Evolutionary conservation across 768 basidiomycete species (phyloP).

Genomic region (Lentinus tigrinus): DNA sequence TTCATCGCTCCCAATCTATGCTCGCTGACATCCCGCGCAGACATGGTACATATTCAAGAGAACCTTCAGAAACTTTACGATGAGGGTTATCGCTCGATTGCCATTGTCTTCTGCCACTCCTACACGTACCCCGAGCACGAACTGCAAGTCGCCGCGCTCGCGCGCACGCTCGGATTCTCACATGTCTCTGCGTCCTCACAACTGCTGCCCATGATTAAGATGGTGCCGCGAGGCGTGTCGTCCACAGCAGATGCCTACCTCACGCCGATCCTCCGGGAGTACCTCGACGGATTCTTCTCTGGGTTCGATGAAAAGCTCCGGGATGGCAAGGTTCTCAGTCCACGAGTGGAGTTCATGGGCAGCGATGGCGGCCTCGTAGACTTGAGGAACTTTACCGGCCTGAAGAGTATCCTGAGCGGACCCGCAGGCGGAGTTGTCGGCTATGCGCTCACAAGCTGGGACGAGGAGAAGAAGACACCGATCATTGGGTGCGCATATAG

Average conservation of each 20-base stretch:
- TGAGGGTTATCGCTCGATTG: slow-evolving; percentile 84
- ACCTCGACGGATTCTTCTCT: slow-evolving; percentile 87
- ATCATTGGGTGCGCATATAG: slow-evolving; percentile 72
- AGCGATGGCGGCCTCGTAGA: slow-evolving; percentile 88
- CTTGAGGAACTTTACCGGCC: slow-evolving; percentile 80
- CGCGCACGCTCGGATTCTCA: slow-evolving; percentile 78
- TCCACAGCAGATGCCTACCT: slow-evolving; percentile 95
- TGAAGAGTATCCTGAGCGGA: slow-evolving; percentile 91
- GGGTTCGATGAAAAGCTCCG: slow-evolving; percentile 80
- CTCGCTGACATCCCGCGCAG: background rate
- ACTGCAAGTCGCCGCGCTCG: slow-evolving; percentile 64
- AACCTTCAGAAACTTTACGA: slow-evolving; percentile 74
- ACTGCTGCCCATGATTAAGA: slow-evolving; percentile 92
- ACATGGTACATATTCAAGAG: slow-evolving; percentile 38
- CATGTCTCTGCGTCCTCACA: slow-evolving; percentile 88
- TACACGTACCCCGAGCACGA: slow-evolving; percentile 93
- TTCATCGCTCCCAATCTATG: background rate
- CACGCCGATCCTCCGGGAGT: slow-evolving; percentile 81
- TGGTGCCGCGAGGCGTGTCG: slow-evolving; percentile 90
- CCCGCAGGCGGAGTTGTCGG: slow-evolving; percentile 97
- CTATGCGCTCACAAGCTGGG: slow-evolving; percentile 91
- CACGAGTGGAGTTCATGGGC: slow-evolving; percentile 93
- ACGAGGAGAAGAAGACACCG: slow-evolving; percentile 62
- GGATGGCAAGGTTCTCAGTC: slow-evolving; percentile 55
- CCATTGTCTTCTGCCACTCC: slow-evolving; percentile 88